Evolutionary conservation across 106 monocot genomes (phyloP).

Genomic region (Dioscorea dumetorum): DNA sequence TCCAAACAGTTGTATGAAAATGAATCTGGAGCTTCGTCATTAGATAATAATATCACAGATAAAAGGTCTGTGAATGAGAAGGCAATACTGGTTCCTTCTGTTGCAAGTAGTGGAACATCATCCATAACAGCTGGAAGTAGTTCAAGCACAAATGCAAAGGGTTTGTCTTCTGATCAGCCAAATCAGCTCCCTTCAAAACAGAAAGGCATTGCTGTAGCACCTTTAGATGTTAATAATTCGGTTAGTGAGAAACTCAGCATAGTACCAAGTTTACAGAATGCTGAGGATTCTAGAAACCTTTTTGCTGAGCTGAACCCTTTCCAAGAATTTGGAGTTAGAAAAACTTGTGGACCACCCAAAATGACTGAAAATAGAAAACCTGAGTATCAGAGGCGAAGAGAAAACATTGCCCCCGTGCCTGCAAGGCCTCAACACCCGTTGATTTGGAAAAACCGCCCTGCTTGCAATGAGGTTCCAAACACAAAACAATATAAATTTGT

Average conservation of each 20-base stretch:
- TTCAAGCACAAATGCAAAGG: conserved; percentile 22
- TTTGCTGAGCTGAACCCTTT: conserved; percentile 96
- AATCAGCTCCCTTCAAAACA: conserved; percentile 23
- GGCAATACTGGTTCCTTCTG: conserved; percentile 9
- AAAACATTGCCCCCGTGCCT: conserved; percentile 54
- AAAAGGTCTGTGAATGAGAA: conserved; percentile 27
- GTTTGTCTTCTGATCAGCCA: conserved; percentile 13
- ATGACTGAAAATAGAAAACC: conserved; percentile 31
- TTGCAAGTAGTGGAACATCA: conserved; percentile 23
- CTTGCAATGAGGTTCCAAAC: conserved; percentile 64
- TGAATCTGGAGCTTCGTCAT: conserved; percentile 11
- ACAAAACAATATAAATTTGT: conserved; percentile 42
- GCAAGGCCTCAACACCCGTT: conserved; percentile 69
- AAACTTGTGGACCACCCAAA: conserved; percentile 29
- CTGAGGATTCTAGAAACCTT: conserved; percentile 41
- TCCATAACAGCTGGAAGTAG: conserved; percentile 35
- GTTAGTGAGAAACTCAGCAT: conserved; percentile 12
- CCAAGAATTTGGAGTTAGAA: conserved; percentile 28
- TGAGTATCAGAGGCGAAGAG: conserved; percentile 57
- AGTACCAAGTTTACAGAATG: conserved; percentile 23
- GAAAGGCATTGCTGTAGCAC: conserved; percentile 17
- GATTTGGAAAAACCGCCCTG: conserved; percentile 77
- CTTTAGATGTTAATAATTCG: conserved; percentile 1
- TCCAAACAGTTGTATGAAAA: conserved; percentile 9
- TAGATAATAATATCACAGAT: conserved; percentile 18